Evolutionary conservation across 2,329 filamentous ascomycete genomes (phyloP).

Genomic region (Cladobotryum mycophilum): DNA sequence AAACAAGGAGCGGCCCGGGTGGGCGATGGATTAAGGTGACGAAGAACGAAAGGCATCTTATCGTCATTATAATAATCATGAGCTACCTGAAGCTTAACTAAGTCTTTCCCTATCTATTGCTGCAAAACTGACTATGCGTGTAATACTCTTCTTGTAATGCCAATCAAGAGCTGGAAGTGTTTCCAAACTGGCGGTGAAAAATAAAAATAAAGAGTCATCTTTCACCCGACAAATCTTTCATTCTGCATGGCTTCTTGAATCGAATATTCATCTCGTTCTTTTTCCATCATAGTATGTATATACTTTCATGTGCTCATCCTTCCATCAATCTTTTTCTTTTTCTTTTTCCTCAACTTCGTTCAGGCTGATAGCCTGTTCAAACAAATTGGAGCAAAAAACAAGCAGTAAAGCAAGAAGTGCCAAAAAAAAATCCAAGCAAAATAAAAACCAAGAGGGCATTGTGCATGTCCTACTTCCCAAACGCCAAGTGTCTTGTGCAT

Average conservation of each 20-base stretch:
- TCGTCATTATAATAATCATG: background rate
- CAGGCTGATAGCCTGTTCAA: no score
- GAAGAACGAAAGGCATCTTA: background rate
- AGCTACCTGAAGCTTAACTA: background rate
- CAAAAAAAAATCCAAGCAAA: background rate
- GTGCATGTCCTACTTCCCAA: conserved; percentile 1
- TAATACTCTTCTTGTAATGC: no score
- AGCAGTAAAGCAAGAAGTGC: no score
- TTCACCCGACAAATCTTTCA: background rate
- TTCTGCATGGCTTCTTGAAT: no score
- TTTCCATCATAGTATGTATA: background rate
- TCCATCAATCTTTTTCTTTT: background rate
- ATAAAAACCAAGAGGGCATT: conserved; percentile 1
- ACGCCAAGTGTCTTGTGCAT: conserved; percentile 1
- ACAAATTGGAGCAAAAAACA: no score
- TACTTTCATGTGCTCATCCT: background rate
- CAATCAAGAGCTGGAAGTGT: no score
- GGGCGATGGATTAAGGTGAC: background rate
- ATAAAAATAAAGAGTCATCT: background rate
- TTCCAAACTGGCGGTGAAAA: background rate
- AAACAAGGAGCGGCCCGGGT: background rate
- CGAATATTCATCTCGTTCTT: background rate
- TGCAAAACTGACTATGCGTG: background rate
- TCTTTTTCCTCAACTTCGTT: background rate
- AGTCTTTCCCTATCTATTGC: background rate